Base-by-base conservation (phyloP, 164 flowering plant species). In the Vitis rupestris region DNA sequence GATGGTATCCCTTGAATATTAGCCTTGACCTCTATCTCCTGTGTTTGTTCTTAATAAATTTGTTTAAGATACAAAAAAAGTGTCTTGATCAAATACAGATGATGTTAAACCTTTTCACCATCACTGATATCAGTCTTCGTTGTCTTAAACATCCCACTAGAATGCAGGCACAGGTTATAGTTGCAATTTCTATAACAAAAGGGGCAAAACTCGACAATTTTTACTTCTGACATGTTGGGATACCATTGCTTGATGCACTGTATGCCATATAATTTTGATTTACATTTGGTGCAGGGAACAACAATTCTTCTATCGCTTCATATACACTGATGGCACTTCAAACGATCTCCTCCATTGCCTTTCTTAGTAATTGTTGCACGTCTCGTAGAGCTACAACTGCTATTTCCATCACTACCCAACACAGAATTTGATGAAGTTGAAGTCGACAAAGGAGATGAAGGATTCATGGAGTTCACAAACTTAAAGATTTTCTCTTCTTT, bases 131-230 rank as follows among this genome's bases (percentile, higher is more conserved):
- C 74, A 73, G 65, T 82, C 55, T 71, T 73, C 52, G 86, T 64
- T 31, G 76, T 81, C 94, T 89, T 69, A 53, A 80, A 67, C 17
- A 50, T 72, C 60, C 84, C 82, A 72, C 75, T 66, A 52, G 83
- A 82, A 49, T 78, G 88, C 69, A 91, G 78, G 75, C 97, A 91
- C 2, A 8, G 23, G 66, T 80, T 82, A 72, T 94, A 91, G 70
- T 91, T 91, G 77, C 97, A 91, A 60, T 79, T 91, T 61, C 76
- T 79, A 17, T 87, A 78, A 71, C 94, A 91, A 71, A 82, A 84
- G 51, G 97, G 97, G 77, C 94, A 91, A 13, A 53, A 37, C 57
- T 78, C 75, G 17, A 80, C 68, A 48, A 91, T 49, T n/a, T 86
- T 87, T 59, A 57, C 82, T 70, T 85, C 87, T 19, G 71, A 14